phyloP scores from a whole-genome alignment of 108 stramenopile genomes.

The Nitzschia putrida region DNA sequence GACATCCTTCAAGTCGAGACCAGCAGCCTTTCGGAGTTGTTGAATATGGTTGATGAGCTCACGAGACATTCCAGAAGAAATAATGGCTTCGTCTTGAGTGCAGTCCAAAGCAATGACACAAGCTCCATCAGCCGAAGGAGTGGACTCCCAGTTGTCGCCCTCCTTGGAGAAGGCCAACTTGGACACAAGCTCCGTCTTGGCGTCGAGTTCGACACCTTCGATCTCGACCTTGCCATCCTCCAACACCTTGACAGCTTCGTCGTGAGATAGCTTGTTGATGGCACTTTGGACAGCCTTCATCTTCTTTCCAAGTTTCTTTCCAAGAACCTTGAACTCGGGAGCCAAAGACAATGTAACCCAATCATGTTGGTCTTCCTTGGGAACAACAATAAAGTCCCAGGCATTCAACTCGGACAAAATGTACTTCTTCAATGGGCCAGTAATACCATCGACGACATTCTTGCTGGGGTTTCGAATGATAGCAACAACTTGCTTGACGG shows the following conservation, averaged over 20 bases:
- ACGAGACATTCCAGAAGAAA: conserved; percentile 88
- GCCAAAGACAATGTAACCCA: conserved; percentile 92
- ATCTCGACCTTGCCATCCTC: conserved; percentile 78
- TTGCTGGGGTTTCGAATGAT: conserved; percentile 80
- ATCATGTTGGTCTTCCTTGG: conserved; percentile 81
- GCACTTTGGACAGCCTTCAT: conserved; percentile 71
- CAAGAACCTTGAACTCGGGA: conserved; percentile 88
- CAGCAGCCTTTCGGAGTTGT: conserved; percentile 93
- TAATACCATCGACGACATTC: conserved; percentile 74
- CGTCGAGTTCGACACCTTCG: conserved; percentile 80
- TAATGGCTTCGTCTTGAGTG: conserved; percentile 91
- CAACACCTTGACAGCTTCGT: conserved; percentile 79
- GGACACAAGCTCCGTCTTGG: conserved; percentile 81
- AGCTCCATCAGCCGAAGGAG: conserved; percentile 80
- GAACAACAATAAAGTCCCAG: conserved; percentile 83
- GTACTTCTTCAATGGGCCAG: conserved; percentile 88
- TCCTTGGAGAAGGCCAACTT: conserved; percentile 92
- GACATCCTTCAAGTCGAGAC: conserved; percentile 81
- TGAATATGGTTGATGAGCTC: conserved; percentile 96
- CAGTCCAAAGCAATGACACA: conserved; percentile 95
- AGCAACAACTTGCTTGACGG: conserved; percentile 91
- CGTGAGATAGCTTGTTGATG: conserved; percentile 65
- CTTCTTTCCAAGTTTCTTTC: conserved; percentile 94
- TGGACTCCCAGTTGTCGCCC: conserved; percentile 88
- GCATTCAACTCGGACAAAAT: conserved; percentile 95